Base-by-base conservation (phyloP, 495 filamentous ascomycete species). In the Astrocystis sublimbata region DNA sequence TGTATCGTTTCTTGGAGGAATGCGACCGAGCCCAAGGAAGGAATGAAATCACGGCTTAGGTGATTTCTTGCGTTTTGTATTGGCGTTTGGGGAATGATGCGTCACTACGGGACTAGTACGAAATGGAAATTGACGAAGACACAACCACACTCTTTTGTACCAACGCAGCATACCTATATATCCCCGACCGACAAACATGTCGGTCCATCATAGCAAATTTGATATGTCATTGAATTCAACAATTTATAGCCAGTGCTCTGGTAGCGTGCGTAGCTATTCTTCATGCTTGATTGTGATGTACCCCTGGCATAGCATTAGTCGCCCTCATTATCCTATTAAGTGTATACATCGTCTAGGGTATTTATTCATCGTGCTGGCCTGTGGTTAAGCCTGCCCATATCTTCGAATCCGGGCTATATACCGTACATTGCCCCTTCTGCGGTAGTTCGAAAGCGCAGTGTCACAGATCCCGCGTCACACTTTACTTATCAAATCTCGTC, bases 1-100 rank as follows among this genome's bases (percentile, higher is more conserved):
- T 98, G 19, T 91, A 93, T 72, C 83, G 83, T 41, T 97, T 97
- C 72, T 67, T 98, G 49, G 90, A 90, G 71, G 89, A 96, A 65
- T 94, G 92, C 70, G 91, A 97, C 72, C 78, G 79, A 17, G 83
- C 86, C 42, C 75, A 73, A 52, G 79, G 76, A 51, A 64, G 53
- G 33, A 69, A 71, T 15, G 66, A 50, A 26, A 17, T 49, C 38
- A 56, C 36, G 17, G 53, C 19, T 19, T 58, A 46, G 42, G 38
- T 56, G 41, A 43, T 36, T 31, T 46, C 49, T 26, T 50, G 8
- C 40, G 58, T 49, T 30, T 64, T 49, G 41, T 55, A 30, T 58
- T 15, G 52, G 54, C 47, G 65, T 58, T 63, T 0, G 10, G 28
- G 42, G 55, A 15, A 26, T 45, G 17, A 56, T 40, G 12, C 2